Base-by-base conservation (phyloP, 306 rosid genomes). In the Cucurbita ficifolia region DNA sequence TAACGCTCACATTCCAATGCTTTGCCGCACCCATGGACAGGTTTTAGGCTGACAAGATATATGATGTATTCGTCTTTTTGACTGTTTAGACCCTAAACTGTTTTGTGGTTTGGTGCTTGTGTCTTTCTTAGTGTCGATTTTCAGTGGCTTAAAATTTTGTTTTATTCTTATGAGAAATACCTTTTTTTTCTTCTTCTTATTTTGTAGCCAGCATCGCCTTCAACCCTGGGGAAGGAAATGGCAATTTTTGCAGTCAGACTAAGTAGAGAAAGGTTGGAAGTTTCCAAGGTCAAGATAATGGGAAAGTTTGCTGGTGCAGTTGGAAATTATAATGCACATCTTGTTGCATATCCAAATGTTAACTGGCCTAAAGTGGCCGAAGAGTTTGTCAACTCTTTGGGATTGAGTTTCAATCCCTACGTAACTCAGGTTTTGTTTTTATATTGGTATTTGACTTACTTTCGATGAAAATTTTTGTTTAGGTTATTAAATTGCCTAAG, bases 291-390 rank as follows among this genome's bases (percentile, higher is more conserved):
- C 80, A 85, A 86, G 76, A 81, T 94, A 39, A 81, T 88, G 87
- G 96, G 98, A 67, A 94, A 94, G 81, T 85, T 90, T 80, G 98
- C 97, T 5, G 96, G 98, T 80, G 98, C 98, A 0, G 98, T 94
- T 79, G 97, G 97, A 76, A 94, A 90, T 77, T 94, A 94, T 80
- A 90, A 94, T 81, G 98, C 98, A 38, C 98, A 90, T 79, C 64
- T 89, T 76, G 88, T 80, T n/a, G 92, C 97, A 51, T 92, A 92
- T 75, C 96, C 98, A 39, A 76, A 82, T 82, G 79, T 83, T 78
- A 54, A 89, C 54, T 88, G 98, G 96, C 91, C 89, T 49, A 56
- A 50, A 36, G 72, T 88, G 79, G 88, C 96, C 6, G 84, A 89
- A 69, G 88, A 88, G 68, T 92, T 92, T 78, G 92, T 89, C 19